Base-by-base conservation (phyloP, 2,329 filamentous ascomycete species). In the Gremmenia infestans region DNA sequence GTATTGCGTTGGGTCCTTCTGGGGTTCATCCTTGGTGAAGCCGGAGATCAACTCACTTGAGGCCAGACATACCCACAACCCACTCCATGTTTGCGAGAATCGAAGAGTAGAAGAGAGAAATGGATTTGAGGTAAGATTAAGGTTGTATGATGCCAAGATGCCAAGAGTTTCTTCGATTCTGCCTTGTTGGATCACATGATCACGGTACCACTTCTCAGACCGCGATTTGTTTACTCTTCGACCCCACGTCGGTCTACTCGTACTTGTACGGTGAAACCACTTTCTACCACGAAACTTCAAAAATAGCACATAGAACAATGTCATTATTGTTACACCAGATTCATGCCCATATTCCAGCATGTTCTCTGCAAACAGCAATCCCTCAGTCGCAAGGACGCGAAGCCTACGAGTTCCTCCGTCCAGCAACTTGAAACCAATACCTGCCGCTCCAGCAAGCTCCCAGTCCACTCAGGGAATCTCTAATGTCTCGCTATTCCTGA, bases 401-500 rank as follows among this genome's bases (percentile, higher is more conserved):
- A 69, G 59, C 56, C 54, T 67, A 50, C 65, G 66, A 50, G 52
- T 60, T 22, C 65, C 64, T 19, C 60, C 61, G 14, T 53, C 59
- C 14, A 58, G 56, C 45, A 53, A 49, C 23, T 48, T 50, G 19
- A 53, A 48, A 6, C 23, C 57, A 4, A 17, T 60, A 23, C 45
- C 58, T 15, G 50, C 56, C 23, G 56, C 50, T 40, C 39, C 58
- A 42, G 28, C 28, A 32, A 32, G 28, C 28, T 28, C 40, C 43
- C 52, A 59, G 32, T 11, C 48, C 1, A 35, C 28, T 23, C 62
- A 69, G 19, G 70, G 74, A 42, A 74, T 79, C 15, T 79, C 80
- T 15, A 78, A 84, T 64, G 68, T 87, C 37, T 72, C 78, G 15
- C 77, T 91, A 11, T 94, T 97, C 69, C 76, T 96, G 52, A 91